Base-by-base conservation (phyloP, 192 early-diverging fungal species). In the Mortierella antarctica region DNA sequence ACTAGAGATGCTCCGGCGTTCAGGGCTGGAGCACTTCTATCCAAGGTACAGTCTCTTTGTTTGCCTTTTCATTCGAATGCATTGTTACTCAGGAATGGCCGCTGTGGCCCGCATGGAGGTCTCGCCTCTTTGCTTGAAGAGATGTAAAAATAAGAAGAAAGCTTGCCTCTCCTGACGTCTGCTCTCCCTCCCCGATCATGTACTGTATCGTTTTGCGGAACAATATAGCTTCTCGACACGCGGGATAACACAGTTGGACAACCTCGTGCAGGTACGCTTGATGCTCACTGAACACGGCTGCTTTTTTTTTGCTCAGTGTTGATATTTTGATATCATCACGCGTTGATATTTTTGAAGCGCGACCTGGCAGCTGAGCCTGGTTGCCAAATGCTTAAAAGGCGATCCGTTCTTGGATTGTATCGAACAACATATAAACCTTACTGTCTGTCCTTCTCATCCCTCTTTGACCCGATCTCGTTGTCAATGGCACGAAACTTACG, bases 11-110 rank as follows among this genome's bases (percentile, higher is more conserved):
- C 83, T 94, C 63, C 68, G 84, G 67, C 84, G 83, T 56, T 89
- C 89, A 10, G 89, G 90, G 40, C 85, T 94, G 48, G 91, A 88
- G 65, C 82, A 87, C 84, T 89, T 79, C 65, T 88, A 89, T 58
- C 84, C 87, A 64, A 85, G 84, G 86, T 87, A 71, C 53, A 20
- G 8, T 0, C 12, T 23, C 6, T 44, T 65, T 18, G 14, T 42
- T 20, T 55, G 8, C 20, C n/a, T 5, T 65, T 55, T 14, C 57
- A 6, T 31, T 31, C 31, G 3, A 31, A 31, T 31, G 31, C 3
- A 31, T 31, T 2, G 31, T 31, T 31, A 3, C 31, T 3, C 31
- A 31, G 31, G 31, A 31, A 31, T 31, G 31, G 31, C 31, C 31
- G 3, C 31, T 31, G 31, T 31, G 31, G 31, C 3, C 31, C 3